Percentiles rank a stretch among this genome's conserved stretches.
phyloP scores from a whole-genome alignment of 78 protist species.

The Protostelium mycophagum region DNA sequence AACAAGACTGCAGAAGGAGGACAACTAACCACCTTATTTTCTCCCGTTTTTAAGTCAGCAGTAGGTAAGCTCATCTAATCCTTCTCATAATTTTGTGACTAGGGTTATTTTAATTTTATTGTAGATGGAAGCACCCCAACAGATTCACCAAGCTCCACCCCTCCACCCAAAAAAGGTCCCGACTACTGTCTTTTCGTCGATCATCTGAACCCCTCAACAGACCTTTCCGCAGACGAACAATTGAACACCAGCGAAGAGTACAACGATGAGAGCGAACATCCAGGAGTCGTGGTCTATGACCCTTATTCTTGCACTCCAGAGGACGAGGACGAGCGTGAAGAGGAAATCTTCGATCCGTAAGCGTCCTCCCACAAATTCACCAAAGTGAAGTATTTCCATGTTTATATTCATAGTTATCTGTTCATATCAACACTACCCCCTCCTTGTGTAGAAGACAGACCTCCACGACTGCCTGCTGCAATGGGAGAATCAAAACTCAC shows the following conservation, averaged over 20 bases:
- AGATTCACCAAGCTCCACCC: too few relatives aligned
- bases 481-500: constrained; percentile 48
- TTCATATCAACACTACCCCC: neutral
- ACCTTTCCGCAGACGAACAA: neutral
- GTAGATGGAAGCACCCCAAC: neutral
- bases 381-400: too few relatives aligned
- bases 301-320: constrained; percentile 1
- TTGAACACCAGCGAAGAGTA: neutral
- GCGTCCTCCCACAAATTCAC: neutral
- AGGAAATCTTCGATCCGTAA: constrained; percentile 40
- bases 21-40: neutral
- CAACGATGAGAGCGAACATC: neutral
- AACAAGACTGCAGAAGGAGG: neutral
- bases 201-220: neutral
- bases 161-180: too few relatives aligned
- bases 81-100: neutral
- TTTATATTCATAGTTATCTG: neutral
- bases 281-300: neutral
- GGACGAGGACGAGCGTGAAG: constrained; percentile 37
- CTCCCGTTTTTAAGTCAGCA: neutral
- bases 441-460: neutral
- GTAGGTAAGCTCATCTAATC: neutral
- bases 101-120: too few relatives aligned
- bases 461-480: constrained; percentile 32
- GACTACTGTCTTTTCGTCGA: too few relatives aligned